These are phyloP conservation scores for Candolleomyces efflorescens DNA, from an alignment of 768 basidiomycete species.

Conservation along the genomic window DNA sequence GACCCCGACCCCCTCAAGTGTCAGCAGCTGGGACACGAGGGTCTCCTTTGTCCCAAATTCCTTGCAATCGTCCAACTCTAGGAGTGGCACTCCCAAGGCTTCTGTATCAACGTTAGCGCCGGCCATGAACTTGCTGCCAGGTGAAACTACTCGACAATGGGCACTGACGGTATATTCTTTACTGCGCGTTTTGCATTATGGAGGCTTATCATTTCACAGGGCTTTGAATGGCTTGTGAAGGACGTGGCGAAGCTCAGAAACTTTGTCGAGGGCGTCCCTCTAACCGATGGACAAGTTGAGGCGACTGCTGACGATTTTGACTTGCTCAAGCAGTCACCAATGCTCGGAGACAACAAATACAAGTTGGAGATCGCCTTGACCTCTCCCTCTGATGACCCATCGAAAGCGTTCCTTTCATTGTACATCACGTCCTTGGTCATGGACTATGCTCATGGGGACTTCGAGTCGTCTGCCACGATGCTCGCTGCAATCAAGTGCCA, in stretches of 20 bases:
- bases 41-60: conserved; percentile 15
- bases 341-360: conserved; percentile 65
- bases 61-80: conserved; percentile 10
- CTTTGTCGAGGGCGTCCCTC: conserved; percentile 47
- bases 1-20: conserved; percentile 17
- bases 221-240: conserved; percentile 69
- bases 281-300: conserved; percentile 24
- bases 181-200: neutral
- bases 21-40: conserved; percentile 26
- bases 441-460: conserved; percentile 56
- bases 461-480: conserved; percentile 60
- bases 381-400: conserved; percentile 24
- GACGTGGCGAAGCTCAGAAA: conserved; percentile 54
- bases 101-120: conserved; percentile 21
- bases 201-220: conserved; percentile 32
- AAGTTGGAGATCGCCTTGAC: conserved; percentile 58
- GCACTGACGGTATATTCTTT: conserved; percentile 45
- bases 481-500: conserved; percentile 70
- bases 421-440: conserved; percentile 64
- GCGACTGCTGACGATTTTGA: conserved; percentile 46
- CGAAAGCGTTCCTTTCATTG: conserved; percentile 39
- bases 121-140: conserved; percentile 20
- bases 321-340: conserved; percentile 58
- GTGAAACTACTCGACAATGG: conserved; percentile 59
- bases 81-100: conserved; percentile 13